Conservation (phyloP, 495 filamentous ascomycete species). For the Trichoderma reesei region DNA sequence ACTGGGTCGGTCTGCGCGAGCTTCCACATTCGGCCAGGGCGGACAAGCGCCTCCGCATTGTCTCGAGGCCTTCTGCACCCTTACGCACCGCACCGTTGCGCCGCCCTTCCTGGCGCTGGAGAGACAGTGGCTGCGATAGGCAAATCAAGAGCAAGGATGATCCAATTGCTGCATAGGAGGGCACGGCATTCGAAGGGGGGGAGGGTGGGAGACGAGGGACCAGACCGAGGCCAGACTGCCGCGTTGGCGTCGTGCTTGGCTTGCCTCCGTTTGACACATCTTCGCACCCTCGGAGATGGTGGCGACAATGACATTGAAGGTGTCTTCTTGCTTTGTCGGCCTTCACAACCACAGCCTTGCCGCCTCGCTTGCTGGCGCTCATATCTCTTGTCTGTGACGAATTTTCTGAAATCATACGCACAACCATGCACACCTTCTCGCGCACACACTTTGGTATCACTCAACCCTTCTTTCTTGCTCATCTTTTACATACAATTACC, state of each 20-base stretch:
- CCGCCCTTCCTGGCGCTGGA: not conserved
- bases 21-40: not conserved
- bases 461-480: not conserved
- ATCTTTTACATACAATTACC: too few species aligned
- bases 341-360: not conserved
- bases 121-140: not conserved
- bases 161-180: not conserved
- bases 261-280: not conserved
- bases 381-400: not conserved
- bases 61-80: slow-evolving; percentile 1
- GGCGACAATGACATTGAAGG: not conserved
- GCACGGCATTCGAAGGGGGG: not conserved
- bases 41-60: not conserved
- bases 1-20: not conserved
- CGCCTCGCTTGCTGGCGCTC: not conserved
- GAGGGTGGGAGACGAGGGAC: too few species aligned
- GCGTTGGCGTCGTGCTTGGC: not conserved
- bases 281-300: not conserved
- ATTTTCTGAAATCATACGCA: not conserved
- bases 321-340: not conserved
- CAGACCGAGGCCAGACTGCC: not conserved
- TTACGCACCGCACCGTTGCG: not conserved
- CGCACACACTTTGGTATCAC: not conserved
- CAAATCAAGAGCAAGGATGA: slow-evolving; percentile 3
- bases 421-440: not conserved